Conservation (phyloP, 768 basidiomycete species). For the Termitomyces sp. region DNA sequence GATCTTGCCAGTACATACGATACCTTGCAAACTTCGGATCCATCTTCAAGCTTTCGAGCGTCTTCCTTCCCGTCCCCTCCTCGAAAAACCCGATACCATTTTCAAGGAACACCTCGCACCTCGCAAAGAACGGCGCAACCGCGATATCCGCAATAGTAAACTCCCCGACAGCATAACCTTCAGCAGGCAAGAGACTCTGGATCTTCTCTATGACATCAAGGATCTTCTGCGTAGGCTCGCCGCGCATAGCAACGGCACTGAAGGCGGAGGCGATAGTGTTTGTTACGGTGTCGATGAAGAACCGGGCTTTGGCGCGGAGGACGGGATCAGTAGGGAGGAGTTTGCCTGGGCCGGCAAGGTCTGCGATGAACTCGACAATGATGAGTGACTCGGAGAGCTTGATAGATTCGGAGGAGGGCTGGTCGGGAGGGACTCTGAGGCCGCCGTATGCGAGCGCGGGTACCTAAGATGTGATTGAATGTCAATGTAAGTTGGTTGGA, state of each 20-base stretch:
- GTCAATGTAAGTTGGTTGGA: not conserved
- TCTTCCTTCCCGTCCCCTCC: slow-evolving; percentile 39
- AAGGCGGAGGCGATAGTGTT: slow-evolving; percentile 39
- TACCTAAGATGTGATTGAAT: slow-evolving; percentile 23
- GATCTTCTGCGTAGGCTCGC: slow-evolving; percentile 35
- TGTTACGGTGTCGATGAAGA: slow-evolving; percentile 54
- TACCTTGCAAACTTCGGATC: slow-evolving; percentile 45
- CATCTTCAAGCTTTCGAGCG: slow-evolving; percentile 33
- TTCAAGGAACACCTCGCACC: slow-evolving; percentile 29
- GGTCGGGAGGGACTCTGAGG: slow-evolving; percentile 44
- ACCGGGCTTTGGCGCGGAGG: slow-evolving; percentile 49
- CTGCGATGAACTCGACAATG: slow-evolving; percentile 63
- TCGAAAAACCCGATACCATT: slow-evolving; percentile 32
- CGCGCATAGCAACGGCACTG: slow-evolving; percentile 29
- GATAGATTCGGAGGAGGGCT: slow-evolving; percentile 52
- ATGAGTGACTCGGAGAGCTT: slow-evolving; percentile 64
- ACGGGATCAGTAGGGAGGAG: slow-evolving; percentile 54
- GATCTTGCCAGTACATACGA: slow-evolving; percentile 38
- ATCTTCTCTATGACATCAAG: slow-evolving; percentile 38
- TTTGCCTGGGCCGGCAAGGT: slow-evolving; percentile 39
- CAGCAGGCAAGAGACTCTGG: slow-evolving; percentile 43
- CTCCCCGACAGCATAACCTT: slow-evolving; percentile 41
- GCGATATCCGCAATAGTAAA: slow-evolving; percentile 62
- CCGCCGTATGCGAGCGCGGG: slow-evolving; percentile 61
- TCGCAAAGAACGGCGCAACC: slow-evolving; percentile 53